phyloP scores from a whole-genome alignment of 495 filamentous ascomycete species.

The Poronia punctata region DNA sequence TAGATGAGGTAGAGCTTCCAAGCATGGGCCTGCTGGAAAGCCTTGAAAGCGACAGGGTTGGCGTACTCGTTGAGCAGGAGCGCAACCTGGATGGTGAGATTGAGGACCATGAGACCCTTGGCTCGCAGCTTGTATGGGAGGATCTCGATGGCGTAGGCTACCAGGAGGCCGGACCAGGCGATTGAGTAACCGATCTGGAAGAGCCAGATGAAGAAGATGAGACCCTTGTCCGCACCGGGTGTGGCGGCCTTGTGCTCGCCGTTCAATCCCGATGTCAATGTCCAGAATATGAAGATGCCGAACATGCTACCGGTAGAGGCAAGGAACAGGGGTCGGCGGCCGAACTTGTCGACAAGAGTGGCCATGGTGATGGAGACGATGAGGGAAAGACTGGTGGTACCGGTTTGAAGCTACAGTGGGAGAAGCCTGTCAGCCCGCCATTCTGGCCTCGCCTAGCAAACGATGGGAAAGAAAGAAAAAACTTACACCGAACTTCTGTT shows the following conservation, averaged over 20 bases:
- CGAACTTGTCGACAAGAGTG: constrained; percentile 53
- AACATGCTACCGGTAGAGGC: constrained; percentile 54
- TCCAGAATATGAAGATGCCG: constrained; percentile 52
- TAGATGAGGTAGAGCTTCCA: constrained; percentile 62
- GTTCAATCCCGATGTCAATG: constrained; percentile 33
- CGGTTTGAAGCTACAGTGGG: constrained; percentile 45
- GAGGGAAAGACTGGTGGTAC: constrained; percentile 44
- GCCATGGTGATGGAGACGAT: constrained; percentile 49
- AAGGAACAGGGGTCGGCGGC: constrained; percentile 53
- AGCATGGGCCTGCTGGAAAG: constrained; percentile 32
- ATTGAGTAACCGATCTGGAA: constrained; percentile 50
- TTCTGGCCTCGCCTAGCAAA: too few species aligned
- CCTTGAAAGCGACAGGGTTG: constrained; percentile 54
- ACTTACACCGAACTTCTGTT: constrained; percentile 40
- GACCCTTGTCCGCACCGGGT: constrained; percentile 38
- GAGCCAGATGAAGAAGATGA: constrained; percentile 53
- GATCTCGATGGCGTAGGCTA: constrained; percentile 63
- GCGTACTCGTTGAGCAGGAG: constrained; percentile 51
- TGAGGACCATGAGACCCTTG: constrained; percentile 47
- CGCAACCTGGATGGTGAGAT: constrained; percentile 43
- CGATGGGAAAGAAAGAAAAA: constrained; percentile 6
- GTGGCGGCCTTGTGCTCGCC: constrained; percentile 28
- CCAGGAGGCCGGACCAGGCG: constrained; percentile 57
- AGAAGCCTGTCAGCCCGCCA: constrained; percentile 2
- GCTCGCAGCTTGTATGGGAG: constrained; percentile 66